These are phyloP conservation scores for Alternaria solani DNA, from an alignment of 2,329 filamentous ascomycete genomes.

Conservation along the genomic window DNA sequence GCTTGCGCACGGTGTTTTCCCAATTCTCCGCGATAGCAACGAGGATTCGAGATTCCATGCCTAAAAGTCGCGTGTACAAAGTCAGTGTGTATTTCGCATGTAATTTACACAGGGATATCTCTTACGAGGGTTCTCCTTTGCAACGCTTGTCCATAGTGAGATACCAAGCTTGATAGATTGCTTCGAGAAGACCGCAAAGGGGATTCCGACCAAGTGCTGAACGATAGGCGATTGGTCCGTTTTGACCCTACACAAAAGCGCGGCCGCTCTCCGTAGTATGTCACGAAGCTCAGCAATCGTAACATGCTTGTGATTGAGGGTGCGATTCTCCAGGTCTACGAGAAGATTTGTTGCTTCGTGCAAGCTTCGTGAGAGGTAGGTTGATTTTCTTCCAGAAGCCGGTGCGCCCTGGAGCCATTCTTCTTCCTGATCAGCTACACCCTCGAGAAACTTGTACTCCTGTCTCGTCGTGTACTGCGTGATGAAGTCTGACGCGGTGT, in stretches of 20 bases:
- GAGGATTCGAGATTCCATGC: slow-evolving; percentile 82
- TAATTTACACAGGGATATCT: too few species aligned
- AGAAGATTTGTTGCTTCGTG: slow-evolving; percentile 66
- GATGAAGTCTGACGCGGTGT: slow-evolving; percentile 94
- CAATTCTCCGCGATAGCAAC: slow-evolving; percentile 89
- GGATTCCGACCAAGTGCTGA: slow-evolving; percentile 88
- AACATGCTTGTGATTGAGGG: slow-evolving; percentile 73
- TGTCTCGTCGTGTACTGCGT: slow-evolving; percentile 97
- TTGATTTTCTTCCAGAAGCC: slow-evolving; percentile 21
- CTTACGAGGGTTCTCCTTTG: slow-evolving; percentile 85
- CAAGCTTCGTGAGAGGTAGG: slow-evolving; percentile 53
- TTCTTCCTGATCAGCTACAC: slow-evolving; percentile 71
- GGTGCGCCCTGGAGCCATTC: slow-evolving; percentile 65
- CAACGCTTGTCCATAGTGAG: slow-evolving; percentile 94
- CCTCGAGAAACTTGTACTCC: slow-evolving; percentile 89
- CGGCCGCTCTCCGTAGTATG: slow-evolving; percentile 83
- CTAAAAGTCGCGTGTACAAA: too few species aligned
- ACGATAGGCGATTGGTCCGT: slow-evolving; percentile 80
- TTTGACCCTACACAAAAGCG: slow-evolving; percentile 80
- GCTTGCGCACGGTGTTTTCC: slow-evolving; percentile 81
- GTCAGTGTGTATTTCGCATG: too few species aligned
- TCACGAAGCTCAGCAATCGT: slow-evolving; percentile 79
- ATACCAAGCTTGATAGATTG: slow-evolving; percentile 95
- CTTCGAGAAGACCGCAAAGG: slow-evolving; percentile 91
- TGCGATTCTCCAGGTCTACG: slow-evolving; percentile 74